A percentile compares a stretch with the other conserved stretches of the same genome.
Evolutionary conservation across 2,329 filamentous ascomycete species (phyloP).

Genomic region (Ascochyta pisi): DNA sequence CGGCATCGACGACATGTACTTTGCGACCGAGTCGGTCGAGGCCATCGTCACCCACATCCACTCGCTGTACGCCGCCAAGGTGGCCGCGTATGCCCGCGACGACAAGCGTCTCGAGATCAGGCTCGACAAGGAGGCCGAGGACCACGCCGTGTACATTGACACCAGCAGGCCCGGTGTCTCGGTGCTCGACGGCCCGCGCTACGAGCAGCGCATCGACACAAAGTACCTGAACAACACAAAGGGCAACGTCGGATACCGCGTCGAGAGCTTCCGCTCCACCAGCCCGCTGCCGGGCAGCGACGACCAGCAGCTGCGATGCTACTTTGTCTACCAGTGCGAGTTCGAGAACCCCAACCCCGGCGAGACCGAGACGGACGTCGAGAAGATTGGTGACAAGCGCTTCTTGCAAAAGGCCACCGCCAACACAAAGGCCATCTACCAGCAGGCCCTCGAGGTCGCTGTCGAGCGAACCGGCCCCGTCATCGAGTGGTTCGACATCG

Average conservation of each 20-base stretch:
- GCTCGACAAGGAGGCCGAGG: conserved; percentile 90
- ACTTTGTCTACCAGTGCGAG: conserved; percentile 97
- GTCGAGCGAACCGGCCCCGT: conserved; percentile 88
- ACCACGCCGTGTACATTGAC: conserved; percentile 98
- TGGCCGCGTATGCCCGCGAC: conserved; percentile 89
- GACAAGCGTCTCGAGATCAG: conserved; percentile 95
- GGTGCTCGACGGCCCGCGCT: conserved; percentile 79
- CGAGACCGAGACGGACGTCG: conserved; percentile 83
- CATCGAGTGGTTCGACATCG: conserved; percentile 97
- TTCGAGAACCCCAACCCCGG: conserved; percentile 78
- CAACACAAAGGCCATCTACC: conserved; percentile 96
- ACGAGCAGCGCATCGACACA: conserved; percentile 90
- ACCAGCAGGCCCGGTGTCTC: conserved; percentile 89
- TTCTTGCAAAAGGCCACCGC: conserved; percentile 95
- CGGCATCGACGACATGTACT: conserved; percentile 98
- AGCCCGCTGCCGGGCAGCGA: conserved; percentile 77
- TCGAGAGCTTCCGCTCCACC: conserved; percentile 95
- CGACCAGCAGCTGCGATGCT: conserved; percentile 88
- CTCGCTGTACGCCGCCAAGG: conserved; percentile 94
- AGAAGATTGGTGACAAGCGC: conserved; percentile 89
- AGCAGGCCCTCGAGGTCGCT: conserved; percentile 87
- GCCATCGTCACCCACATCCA: conserved; percentile 94
- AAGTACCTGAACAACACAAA: conserved; percentile 90
- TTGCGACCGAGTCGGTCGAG: conserved; percentile 84
- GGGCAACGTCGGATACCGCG: conserved; percentile 78